phyloP scores from a whole-genome alignment of 768 basidiomycete genomes.

The Suillus decipiens region DNA sequence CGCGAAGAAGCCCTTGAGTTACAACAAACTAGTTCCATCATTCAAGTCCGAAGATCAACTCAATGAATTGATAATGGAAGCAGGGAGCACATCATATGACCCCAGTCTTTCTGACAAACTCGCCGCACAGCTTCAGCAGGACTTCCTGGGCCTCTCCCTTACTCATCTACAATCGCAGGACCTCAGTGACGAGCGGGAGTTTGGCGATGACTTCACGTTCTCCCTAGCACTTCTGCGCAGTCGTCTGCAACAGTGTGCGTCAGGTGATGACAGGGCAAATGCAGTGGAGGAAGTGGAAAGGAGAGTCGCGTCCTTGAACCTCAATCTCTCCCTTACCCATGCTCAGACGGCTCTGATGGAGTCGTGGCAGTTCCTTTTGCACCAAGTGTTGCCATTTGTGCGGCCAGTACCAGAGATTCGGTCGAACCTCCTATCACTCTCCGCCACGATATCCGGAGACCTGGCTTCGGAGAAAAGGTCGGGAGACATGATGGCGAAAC shows the following conservation, averaged over 20 bases:
- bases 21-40: slow-evolving; percentile 51
- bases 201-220: slow-evolving; percentile 81
- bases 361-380: slow-evolving; percentile 76
- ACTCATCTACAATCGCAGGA: slow-evolving; percentile 65
- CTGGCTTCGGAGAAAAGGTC: slow-evolving; percentile 68
- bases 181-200: slow-evolving; percentile 68
- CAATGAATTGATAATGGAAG: slow-evolving; percentile 66
- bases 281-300: slow-evolving; percentile 53
- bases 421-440: slow-evolving; percentile 60
- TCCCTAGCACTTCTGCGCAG: slow-evolving; percentile 57
- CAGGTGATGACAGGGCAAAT: slow-evolving; percentile 42
- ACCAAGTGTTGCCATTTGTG: slow-evolving; percentile 62
- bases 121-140: slow-evolving; percentile 44
- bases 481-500: slow-evolving; percentile 83
- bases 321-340: slow-evolving; percentile 84
- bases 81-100: slow-evolving; percentile 69
- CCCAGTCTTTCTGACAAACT: slow-evolving; percentile 71
- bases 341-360: slow-evolving; percentile 73
- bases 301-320: slow-evolving; percentile 72
- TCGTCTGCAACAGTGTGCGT: slow-evolving; percentile 49
- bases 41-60: slow-evolving; percentile 67
- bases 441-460: slow-evolving; percentile 62
- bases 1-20: slow-evolving; percentile 58
- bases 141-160: slow-evolving; percentile 63
- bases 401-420: slow-evolving; percentile 51